These are phyloP conservation scores for Leccinum longicurvipes DNA, from an alignment of 768 basidiomycete genomes.

Conservation along the genomic window DNA sequence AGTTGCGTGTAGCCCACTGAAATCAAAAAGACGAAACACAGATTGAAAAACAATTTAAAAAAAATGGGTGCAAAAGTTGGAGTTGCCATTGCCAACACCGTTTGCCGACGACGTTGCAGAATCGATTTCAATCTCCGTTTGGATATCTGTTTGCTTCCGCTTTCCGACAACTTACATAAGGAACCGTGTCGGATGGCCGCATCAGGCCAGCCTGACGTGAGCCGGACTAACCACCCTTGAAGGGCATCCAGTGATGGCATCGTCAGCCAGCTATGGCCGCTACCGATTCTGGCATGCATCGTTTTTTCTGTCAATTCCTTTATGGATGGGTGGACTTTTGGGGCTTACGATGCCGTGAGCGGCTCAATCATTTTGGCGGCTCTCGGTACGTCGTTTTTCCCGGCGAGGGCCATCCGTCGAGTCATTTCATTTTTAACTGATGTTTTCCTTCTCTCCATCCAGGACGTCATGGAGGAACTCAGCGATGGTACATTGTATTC, in stretches of 20 bases:
- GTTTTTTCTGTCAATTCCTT: background rate
- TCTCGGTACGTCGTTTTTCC: background rate
- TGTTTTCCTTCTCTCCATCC: background rate
- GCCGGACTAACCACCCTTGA: background rate
- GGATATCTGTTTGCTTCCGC: background rate
- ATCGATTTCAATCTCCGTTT: background rate
- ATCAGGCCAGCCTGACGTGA: too few relatives aligned
- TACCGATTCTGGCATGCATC: background rate
- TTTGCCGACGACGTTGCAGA: background rate
- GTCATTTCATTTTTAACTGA: background rate
- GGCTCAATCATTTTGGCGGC: background rate
- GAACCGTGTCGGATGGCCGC: too few relatives aligned
- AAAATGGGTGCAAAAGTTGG: background rate
- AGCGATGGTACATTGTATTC: background rate
- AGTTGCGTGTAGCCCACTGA: conserved; percentile 5
- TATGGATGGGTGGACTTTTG: background rate
- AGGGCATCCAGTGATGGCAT: background rate
- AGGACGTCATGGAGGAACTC: background rate
- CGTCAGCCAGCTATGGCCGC: background rate
- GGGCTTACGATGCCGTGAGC: background rate
- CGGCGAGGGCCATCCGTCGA: background rate
- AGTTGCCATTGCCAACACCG: background rate
- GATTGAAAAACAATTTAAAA: background rate
- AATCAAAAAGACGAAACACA: conserved; percentile 4
- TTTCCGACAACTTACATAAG: too few relatives aligned